Conservation (phyloP, 2,329 filamentous ascomycete species). For the Colletotrichum ledebouriae region DNA sequence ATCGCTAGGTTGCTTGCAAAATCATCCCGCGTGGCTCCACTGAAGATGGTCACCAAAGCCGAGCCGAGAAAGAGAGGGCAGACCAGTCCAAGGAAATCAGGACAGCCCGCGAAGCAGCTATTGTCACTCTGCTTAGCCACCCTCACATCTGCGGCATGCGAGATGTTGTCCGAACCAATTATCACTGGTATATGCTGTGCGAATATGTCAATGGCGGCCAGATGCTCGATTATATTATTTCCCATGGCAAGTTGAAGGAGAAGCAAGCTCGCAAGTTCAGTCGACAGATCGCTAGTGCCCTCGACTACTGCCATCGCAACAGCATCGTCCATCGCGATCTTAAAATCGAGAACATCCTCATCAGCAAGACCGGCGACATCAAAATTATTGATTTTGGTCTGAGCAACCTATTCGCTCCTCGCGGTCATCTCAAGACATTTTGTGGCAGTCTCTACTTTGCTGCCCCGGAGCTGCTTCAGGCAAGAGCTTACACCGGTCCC, state of each 20-base stretch:
- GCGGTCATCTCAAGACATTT: slow-evolving; percentile 91
- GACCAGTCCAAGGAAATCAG: slow-evolving; percentile 97
- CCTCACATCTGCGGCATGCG: slow-evolving; percentile 96
- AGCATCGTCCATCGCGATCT: slow-evolving; percentile 97
- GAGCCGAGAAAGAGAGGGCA: slow-evolving; percentile 84
- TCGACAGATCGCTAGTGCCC: slow-evolving; percentile 93
- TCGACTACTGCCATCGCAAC: slow-evolving; percentile 98
- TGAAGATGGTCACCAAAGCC: slow-evolving; percentile 82
- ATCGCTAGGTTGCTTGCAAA: slow-evolving; percentile 87
- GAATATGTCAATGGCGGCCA: slow-evolving; percentile 99
- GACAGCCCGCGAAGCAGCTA: slow-evolving; percentile 94
- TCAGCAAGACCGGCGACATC: slow-evolving; percentile 98
- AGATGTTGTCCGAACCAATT: slow-evolving; percentile 94
- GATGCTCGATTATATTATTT: slow-evolving; percentile 99
- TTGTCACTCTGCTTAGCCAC: slow-evolving; percentile 93
- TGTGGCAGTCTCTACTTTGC: slow-evolving; percentile 98
- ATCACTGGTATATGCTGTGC: slow-evolving; percentile 99
- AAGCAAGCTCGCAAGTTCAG: slow-evolving; percentile 98
- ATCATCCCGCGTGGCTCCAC: slow-evolving; percentile 93
- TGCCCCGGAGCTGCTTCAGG: slow-evolving; percentile 92
- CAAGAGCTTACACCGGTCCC: slow-evolving; percentile 92
- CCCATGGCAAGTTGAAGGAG: slow-evolving; percentile 96
- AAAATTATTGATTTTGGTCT: slow-evolving; percentile 99
- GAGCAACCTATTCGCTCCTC: slow-evolving; percentile 93
- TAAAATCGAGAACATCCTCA: slow-evolving; percentile 99